Conservation (phyloP, 2,329 filamentous ascomycete species). For the Monosporascus cannonballus region DNA sequence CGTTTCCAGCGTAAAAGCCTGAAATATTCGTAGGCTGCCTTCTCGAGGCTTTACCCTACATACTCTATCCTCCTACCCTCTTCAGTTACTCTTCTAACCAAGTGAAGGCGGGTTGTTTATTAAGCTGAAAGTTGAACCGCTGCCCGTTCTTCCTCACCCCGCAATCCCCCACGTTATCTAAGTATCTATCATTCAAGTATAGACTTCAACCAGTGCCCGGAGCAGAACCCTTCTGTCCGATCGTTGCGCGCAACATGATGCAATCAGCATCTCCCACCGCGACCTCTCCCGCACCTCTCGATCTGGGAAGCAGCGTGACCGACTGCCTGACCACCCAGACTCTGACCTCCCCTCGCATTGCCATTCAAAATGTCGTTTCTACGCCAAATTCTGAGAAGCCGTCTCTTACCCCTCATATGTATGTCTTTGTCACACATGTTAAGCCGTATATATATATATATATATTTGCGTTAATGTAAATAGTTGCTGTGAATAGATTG, state of each 20-base stretch:
- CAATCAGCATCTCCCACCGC: conserved; percentile 11
- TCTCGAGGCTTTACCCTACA: background rate
- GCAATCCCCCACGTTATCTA: conserved; percentile 1
- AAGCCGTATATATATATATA: conserved; percentile 2
- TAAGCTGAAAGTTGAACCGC: background rate
- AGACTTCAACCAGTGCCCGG: background rate
- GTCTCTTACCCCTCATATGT: conserved; percentile 34
- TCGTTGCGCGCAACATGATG: conserved; percentile 13
- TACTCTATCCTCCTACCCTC: too few relatives aligned
- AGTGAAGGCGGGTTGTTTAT: too few relatives aligned
- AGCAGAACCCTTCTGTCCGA: background rate
- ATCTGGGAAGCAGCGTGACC: conserved; percentile 3
- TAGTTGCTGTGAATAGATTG: background rate
- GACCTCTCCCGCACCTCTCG: conserved; percentile 6
- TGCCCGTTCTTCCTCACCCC: background rate
- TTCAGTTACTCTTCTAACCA: too few relatives aligned
- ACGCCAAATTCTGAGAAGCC: conserved; percentile 21
- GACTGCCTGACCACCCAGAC: conserved; percentile 14
- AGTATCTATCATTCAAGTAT: background rate
- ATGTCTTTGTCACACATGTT: conserved; percentile 21
- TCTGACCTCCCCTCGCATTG: conserved; percentile 31
- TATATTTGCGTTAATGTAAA: background rate
- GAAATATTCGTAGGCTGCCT: background rate
- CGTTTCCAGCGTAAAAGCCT: background rate
- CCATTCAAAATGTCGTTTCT: conserved; percentile 28